A percentile compares a stretch with the other conserved stretches of the same genome.
These are phyloP conservation scores for Skeletonema grethae DNA, from an alignment of 108 stramenopile genomes.

Conservation along the genomic window DNA sequence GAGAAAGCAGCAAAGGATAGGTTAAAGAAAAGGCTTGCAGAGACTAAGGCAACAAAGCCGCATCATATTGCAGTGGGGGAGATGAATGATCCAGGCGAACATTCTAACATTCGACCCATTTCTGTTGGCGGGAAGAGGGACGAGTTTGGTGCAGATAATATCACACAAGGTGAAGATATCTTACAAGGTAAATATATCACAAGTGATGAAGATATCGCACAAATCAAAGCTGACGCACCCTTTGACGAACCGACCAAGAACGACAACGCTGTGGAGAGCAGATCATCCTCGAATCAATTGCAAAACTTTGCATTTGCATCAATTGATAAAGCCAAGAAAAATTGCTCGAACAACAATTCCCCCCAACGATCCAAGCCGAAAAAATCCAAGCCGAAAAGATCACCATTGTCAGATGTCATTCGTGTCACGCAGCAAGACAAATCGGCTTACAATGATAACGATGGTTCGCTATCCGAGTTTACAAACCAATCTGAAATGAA, in stretches of 20 bases:
- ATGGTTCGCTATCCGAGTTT: background rate
- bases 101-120: background rate
- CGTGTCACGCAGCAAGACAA: background rate
- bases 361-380: background rate
- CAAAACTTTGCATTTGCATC: constrained; percentile 5
- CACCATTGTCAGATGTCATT: background rate
- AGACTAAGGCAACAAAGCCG: background rate
- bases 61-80: background rate
- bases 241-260: background rate
- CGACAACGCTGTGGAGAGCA: background rate
- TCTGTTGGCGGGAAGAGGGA: background rate
- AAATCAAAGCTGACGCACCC: constrained; percentile 5
- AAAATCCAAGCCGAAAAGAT: background rate
- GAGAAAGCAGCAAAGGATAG: constrained; percentile 11
- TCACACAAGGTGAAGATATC: background rate
- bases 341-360: background rate
- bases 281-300: background rate
- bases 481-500: constrained; percentile 2
- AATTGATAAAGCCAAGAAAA: background rate
- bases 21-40: background rate
- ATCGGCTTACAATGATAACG: background rate
- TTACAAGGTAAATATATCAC: background rate
- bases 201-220: background rate
- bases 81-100: background rate
- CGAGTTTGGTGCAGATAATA: background rate